Conservation (phyloP, 805 yeast species). For the Nakazawaea wickerhamii region DNA sequence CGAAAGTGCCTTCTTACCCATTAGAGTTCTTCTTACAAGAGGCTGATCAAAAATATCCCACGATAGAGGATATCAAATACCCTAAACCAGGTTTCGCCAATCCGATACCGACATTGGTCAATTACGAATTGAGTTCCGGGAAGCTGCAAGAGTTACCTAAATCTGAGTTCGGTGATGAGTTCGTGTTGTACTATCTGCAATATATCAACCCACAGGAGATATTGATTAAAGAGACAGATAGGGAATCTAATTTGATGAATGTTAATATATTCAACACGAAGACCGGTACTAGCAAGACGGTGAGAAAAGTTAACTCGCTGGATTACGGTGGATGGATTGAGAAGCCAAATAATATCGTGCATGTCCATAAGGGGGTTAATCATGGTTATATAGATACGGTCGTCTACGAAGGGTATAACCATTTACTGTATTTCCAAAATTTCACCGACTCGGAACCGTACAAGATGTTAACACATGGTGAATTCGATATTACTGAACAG, state of each 20-base stretch:
- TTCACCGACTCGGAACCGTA: slow-evolving; percentile 34
- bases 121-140: slow-evolving; percentile 32
- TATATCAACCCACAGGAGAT: slow-evolving; percentile 52
- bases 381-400: slow-evolving; percentile 62
- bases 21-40: slow-evolving; percentile 46
- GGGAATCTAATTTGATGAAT: slow-evolving; percentile 53
- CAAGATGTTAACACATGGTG: slow-evolving; percentile 37
- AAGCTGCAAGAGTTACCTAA: slow-evolving; percentile 21
- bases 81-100: slow-evolving; percentile 70
- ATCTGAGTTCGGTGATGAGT: slow-evolving; percentile 35
- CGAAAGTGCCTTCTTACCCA: slow-evolving; percentile 46
- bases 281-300: slow-evolving; percentile 26
- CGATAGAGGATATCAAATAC: slow-evolving; percentile 43
- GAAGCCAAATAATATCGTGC: slow-evolving; percentile 34
- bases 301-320: slow-evolving; percentile 38
- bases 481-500: slow-evolving; percentile 48
- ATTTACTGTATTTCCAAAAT: slow-evolving; percentile 54
- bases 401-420: slow-evolving; percentile 51
- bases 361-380: slow-evolving; percentile 25
- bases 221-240: slow-evolving; percentile 55
- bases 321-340: slow-evolving; percentile 56
- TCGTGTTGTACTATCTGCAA: slow-evolving; percentile 52
- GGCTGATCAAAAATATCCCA: slow-evolving; percentile 39
- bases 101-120: slow-evolving; percentile 46
- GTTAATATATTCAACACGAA: slow-evolving; percentile 38